Evolutionary conservation across 2,329 filamentous ascomycete genomes (phyloP), one percentile per base, ranked within the genome.

Genomic region (Arthroderma sp.): DNA sequence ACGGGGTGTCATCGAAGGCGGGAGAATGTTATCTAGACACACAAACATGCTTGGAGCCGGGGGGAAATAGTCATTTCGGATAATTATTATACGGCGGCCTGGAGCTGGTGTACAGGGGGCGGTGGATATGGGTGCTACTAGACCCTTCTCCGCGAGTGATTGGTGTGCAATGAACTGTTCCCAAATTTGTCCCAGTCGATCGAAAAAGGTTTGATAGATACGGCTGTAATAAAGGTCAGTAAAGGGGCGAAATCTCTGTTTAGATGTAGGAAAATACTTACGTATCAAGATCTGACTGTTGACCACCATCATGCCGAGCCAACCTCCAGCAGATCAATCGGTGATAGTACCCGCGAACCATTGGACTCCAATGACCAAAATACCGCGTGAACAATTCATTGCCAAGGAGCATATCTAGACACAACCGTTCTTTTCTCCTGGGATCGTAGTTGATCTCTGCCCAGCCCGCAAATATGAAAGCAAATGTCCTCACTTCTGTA

Each of bases 321-420:
- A 96, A 76, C 59, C 90, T 82, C 91, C 91, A 96, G 71, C 89
- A 95, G 21, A 95, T 72, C 54, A 96, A 74, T 51, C 91, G 87
- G 81, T 95, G 93, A 68, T 86, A 96, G 70, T 95, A 96, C 13
- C 89, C 86, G 60, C 91, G 82, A 21, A 95, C 88, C 91, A 95
- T 95, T 0, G 91, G 89, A 66, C 88, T 95, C 90, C 91, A 95
- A 66, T 95, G 89, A 66, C 87, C 91, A 73, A 95, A 96, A 60
- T 89, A 84, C 60, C 81, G 82, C 66, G 87, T 83, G 68, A 95
- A 95, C 1, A 86, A 80, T 25, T 84, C 78, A 56, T 87, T 84
- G 5, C 84, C 80, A 11, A 96, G 74, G 39, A 96, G 73, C 76
- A 93, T 91, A 21, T 83, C 81, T 28, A 86, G 65, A 67, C 88